Conservation (phyloP, 805 yeast species). For the Wickerhamiella siamensis region DNA sequence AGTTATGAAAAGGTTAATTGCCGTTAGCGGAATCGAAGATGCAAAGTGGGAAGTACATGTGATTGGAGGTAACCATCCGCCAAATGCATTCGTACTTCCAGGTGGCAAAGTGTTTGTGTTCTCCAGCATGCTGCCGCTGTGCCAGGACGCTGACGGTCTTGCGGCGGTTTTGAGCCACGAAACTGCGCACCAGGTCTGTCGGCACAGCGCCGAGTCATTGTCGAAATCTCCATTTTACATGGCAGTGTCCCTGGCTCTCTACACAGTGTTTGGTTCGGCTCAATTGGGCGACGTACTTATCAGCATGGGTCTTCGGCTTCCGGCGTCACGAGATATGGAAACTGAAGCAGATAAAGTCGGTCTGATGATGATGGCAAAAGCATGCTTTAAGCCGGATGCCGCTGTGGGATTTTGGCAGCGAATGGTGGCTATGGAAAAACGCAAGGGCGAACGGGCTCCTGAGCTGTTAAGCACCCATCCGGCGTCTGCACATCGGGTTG, state of each 20-base stretch:
- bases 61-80: slow-evolving; percentile 58
- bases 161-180: slow-evolving; percentile 96
- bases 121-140: slow-evolving; percentile 60
- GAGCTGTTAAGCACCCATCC: slow-evolving; percentile 87
- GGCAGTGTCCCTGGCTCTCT: slow-evolving; percentile 37
- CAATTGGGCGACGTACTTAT: slow-evolving; percentile 38
- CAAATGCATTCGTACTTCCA: slow-evolving; percentile 93
- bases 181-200: slow-evolving; percentile 83
- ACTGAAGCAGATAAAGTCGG: slow-evolving; percentile 95
- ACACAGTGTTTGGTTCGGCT: slow-evolving; percentile 47
- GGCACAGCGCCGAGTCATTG: slow-evolving; percentile 76
- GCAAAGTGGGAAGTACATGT: slow-evolving; percentile 69
- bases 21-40: slow-evolving; percentile 18
- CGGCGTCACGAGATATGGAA: slow-evolving; percentile 88
- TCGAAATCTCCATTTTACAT: slow-evolving; percentile 64
- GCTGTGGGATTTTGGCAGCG: slow-evolving; percentile 71
- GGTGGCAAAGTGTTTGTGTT: slow-evolving; percentile 93
- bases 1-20: slow-evolving; percentile 51
- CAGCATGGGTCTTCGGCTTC: slow-evolving; percentile 50
- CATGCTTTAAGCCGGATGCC: slow-evolving; percentile 69
- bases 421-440: slow-evolving; percentile 43
- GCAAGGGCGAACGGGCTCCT: slow-evolving; percentile 26
- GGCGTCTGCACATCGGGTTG: slow-evolving; percentile 54
- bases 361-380: slow-evolving; percentile 74
- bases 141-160: slow-evolving; percentile 72